A percentile compares a stretch with the other conserved stretches of the same genome.
Conservation (phyloP, 2,329 filamentous ascomycete genomes). For the Orbilia oligospora region DNA sequence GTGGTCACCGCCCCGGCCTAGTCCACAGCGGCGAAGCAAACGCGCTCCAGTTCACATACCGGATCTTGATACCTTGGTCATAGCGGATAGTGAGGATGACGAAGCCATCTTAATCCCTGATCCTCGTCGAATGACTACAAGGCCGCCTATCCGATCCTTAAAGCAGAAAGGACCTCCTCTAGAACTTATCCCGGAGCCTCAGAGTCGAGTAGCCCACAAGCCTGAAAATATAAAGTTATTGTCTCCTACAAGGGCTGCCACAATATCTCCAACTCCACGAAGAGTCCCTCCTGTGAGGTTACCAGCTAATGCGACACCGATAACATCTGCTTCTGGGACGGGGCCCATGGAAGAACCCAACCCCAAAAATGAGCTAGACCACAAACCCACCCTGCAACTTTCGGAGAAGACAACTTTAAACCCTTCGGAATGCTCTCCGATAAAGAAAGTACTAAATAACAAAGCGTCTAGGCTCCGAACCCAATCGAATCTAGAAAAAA, state of each 20-base stretch:
- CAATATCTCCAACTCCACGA: background rate
- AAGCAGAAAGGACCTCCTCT: background rate
- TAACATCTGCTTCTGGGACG: background rate
- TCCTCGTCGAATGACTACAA: background rate
- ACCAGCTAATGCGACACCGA: background rate
- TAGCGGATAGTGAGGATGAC: conserved; percentile 36
- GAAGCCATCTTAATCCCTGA: background rate
- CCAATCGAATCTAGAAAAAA: conserved; percentile 41
- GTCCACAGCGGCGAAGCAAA: conserved; percentile 4
- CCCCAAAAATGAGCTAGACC: no score
- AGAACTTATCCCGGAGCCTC: background rate
- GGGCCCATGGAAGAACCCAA: no score
- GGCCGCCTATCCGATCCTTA: background rate
- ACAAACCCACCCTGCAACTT: background rate
- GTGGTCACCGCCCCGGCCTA: conserved; percentile 33
- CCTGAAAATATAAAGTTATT: background rate
- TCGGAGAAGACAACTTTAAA: no score
- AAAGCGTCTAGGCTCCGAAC: conserved; percentile 40
- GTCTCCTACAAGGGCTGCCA: background rate
- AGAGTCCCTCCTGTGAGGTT: background rate
- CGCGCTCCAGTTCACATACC: background rate
- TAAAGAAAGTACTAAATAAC: conserved; percentile 40
- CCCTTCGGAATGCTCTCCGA: conserved; percentile 38
- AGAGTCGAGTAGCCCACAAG: background rate
- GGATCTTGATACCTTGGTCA: conserved; percentile 37